Evolutionary conservation across 257 asterid genomes (phyloP).

Genomic region (Mitragyna speciosa): DNA sequence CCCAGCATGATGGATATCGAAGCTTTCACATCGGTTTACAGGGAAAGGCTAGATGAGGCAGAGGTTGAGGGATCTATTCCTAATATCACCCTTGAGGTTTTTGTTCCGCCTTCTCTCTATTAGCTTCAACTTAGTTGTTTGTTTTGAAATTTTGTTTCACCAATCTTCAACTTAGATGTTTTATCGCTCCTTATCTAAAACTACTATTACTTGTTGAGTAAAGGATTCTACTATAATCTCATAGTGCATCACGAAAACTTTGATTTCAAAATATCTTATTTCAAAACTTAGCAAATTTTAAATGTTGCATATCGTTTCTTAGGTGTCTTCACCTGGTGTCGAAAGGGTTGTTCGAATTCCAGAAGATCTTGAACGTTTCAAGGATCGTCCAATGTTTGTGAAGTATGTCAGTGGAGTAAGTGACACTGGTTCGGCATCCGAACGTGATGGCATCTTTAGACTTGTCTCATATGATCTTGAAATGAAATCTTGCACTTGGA

Average conservation of each 20-base stretch:
- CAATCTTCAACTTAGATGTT: background rate
- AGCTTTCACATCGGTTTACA: constrained; percentile 62
- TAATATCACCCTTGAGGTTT: constrained; percentile 67
- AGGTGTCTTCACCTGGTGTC: constrained; percentile 94
- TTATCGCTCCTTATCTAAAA: background rate
- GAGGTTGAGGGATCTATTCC: constrained; percentile 65
- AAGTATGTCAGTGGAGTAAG: constrained; percentile 44
- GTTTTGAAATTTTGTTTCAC: no score
- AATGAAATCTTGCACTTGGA: constrained; percentile 66
- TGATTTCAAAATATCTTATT: no score
- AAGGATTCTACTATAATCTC: background rate
- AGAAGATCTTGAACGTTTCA: constrained; percentile 79
- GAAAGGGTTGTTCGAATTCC: constrained; percentile 76
- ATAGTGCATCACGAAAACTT: no score
- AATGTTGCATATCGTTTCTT: constrained; percentile 4
- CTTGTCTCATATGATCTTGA: constrained; percentile 57
- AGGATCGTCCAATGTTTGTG: constrained; percentile 76
- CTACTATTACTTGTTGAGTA: background rate
- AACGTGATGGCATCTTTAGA: constrained; percentile 65
- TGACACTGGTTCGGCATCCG: constrained; percentile 45
- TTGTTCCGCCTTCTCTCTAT: constrained; percentile 10
- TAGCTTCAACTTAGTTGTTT: background rate
- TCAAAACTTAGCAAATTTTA: background rate
- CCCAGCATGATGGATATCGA: constrained; percentile 77
- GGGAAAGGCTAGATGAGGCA: constrained; percentile 70